Evolutionary conservation across 228 moss, liverwort and hornwort species (phyloP), one percentile per base, ranked within the genome.

Genomic region (Sphagnum fallax): DNA sequence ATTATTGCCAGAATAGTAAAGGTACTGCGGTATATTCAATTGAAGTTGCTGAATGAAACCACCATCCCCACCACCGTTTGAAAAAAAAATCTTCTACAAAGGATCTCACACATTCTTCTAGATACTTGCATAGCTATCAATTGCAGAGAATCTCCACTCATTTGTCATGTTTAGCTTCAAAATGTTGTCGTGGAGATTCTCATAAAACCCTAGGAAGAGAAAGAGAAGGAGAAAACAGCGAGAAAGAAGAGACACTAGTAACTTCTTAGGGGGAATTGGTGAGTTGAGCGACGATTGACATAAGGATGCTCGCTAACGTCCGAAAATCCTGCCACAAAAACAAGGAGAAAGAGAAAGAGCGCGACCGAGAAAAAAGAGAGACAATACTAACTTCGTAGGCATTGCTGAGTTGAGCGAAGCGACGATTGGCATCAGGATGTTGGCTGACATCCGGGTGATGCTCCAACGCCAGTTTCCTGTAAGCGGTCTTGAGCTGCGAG

Each of bases 381-480:
- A 32, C 32, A 32, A 32, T 32, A 32, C 32, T 32, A 7, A 88
- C 91, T 84, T 91, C 91, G 66, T 88, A 91, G 57, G 88, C 88
- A 67, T 75, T 80, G 61, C 80, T 84, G 75, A 91, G 91, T 77
- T 91, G 86, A 49, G 86, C 62, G 77, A 91, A 88, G 58, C 86
- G 88, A 62, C 75, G 72, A n/a, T 88, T 73, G 4, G 88, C 82
- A 71, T 91, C 86, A 53, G 88, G 80, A 64, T 80, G 80, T 66
- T 77, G 52, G 72, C 84, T 91, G 18, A 91, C 86, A 52, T 91
- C 88, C 50, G 88, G 91, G 70, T 91, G 91, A 69, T 86, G 75
- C 63, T 86, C 52, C 80, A 83, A 79, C 51, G 88, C 91, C 75
- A 88, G 67, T 66, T 84, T 88, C 52, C 88, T 84, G 72, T 91